Conservation (phyloP, 75 land plant genomes). For the Sequoia sempervirens region DNA sequence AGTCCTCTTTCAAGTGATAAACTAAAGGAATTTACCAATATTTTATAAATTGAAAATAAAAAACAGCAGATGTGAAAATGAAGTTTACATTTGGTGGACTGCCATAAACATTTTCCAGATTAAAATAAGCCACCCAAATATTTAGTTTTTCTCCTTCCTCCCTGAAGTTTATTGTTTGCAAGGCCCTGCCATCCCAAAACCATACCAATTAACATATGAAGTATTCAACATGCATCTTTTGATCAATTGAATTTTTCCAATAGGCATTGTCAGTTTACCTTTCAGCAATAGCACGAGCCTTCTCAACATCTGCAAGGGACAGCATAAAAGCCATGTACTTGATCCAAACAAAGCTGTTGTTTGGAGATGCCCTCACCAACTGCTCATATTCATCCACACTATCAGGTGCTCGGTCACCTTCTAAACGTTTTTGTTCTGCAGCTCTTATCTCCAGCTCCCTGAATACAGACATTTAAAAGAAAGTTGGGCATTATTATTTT, state of each 20-base stretch:
- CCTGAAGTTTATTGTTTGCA: slow-evolving; percentile 81
- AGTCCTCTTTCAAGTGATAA: neutral
- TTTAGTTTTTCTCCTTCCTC: slow-evolving; percentile 89
- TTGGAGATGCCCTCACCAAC: slow-evolving; percentile 80
- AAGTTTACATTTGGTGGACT: slow-evolving; percentile 64
- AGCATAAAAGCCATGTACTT: slow-evolving; percentile 87
- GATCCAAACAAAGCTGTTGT: slow-evolving; percentile 94
- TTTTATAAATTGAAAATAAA: neutral
- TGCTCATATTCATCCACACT: slow-evolving; percentile 88
- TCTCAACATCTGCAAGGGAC: slow-evolving; percentile 66
- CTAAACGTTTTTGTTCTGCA: slow-evolving; percentile 70
- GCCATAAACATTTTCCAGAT: slow-evolving; percentile 90
- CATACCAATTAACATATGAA: neutral
- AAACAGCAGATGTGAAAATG: neutral
- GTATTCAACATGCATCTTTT: neutral
- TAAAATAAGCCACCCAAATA: slow-evolving; percentile 89
- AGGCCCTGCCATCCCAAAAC: slow-evolving; percentile 55
- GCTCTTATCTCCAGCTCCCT: slow-evolving; percentile 86
- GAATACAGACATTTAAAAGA: slow-evolving; percentile 9
- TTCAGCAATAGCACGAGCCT: slow-evolving; percentile 91
- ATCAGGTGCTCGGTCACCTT: slow-evolving; percentile 52
- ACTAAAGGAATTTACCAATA: neutral
- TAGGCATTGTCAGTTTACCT: slow-evolving; percentile 39
- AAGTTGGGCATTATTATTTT: neutral
- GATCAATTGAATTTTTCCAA: neutral